Evolutionary conservation across 2,329 filamentous ascomycete species (phyloP).

Genomic region (Fusarium staphyleae): DNA sequence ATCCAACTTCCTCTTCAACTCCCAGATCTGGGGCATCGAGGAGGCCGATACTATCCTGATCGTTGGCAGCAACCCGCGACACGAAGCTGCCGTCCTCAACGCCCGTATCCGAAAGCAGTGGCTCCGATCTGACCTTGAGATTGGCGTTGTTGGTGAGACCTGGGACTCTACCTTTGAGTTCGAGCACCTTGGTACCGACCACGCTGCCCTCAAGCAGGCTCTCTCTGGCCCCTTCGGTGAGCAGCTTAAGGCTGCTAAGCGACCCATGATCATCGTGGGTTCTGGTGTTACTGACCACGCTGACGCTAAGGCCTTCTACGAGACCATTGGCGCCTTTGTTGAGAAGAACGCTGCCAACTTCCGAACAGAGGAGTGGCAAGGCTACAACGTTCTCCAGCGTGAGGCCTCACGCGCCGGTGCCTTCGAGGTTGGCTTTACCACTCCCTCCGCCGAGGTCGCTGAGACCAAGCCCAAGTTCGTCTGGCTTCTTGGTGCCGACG

Average conservation of each 20-base stretch:
- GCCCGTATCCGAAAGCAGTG: conserved; percentile 98
- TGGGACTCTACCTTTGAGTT: conserved; percentile 97
- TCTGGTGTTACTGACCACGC: conserved; percentile 89
- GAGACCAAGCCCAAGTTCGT: conserved; percentile 91
- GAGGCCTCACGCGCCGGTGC: conserved; percentile 91
- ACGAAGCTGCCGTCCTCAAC: conserved; percentile 94
- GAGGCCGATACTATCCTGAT: conserved; percentile 92
- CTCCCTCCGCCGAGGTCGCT: conserved; percentile 81
- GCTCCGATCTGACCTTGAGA: conserved; percentile 91
- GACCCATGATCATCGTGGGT: conserved; percentile 95
- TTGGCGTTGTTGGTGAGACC: conserved; percentile 87
- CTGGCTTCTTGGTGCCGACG: conserved; percentile 96
- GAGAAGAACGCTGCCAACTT: conserved; percentile 94
- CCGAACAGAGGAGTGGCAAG: conserved; percentile 90
- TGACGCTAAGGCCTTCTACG: conserved; percentile 92
- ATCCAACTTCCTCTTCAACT: conserved; percentile 97
- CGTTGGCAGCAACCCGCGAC: conserved; percentile 92
- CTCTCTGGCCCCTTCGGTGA: conserved; percentile 90
- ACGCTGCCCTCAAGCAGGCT: conserved; percentile 81
- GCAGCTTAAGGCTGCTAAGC: conserved; percentile 86
- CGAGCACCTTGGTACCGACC: conserved; percentile 84
- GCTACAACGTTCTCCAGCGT: conserved; percentile 95
- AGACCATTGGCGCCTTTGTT: conserved; percentile 87
- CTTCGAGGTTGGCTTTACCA: conserved; percentile 94
- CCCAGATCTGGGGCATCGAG: conserved; percentile 90